Percentiles rank a stretch among this genome's conserved stretches.
Evolutionary conservation across 768 basidiomycete species (phyloP).

Genomic region (Serendipita sp.): DNA sequence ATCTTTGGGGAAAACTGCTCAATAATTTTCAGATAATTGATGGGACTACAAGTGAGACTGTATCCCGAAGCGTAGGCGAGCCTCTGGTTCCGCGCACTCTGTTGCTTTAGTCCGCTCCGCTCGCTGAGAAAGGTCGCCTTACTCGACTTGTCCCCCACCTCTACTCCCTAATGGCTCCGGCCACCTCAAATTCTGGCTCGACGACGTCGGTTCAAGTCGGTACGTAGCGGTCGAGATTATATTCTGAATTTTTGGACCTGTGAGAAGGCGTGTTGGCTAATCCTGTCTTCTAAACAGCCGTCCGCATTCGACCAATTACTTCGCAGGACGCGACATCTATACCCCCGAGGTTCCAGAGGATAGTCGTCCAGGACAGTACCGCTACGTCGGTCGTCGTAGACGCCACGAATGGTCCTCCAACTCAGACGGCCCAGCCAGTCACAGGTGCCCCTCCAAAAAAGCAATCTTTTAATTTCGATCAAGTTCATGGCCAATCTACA

Average conservation of each 20-base stretch:
- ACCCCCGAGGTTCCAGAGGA: slow-evolving; percentile 86
- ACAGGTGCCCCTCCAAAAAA: slow-evolving; percentile 46
- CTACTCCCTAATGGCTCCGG: background rate
- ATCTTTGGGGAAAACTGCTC: no score
- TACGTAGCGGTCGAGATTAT: slow-evolving; percentile 28
- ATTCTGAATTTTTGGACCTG: background rate
- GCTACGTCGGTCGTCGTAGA: slow-evolving; percentile 74
- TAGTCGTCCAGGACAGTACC: slow-evolving; percentile 66
- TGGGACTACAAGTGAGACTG: no score
- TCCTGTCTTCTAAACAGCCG: slow-evolving; percentile 30
- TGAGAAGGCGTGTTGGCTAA: slow-evolving; percentile 7
- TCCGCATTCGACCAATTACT: slow-evolving; percentile 82
- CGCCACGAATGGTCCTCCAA: slow-evolving; percentile 27
- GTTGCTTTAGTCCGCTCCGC: background rate
- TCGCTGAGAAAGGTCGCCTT: no score
- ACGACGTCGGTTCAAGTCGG: slow-evolving; percentile 91
- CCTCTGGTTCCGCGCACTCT: background rate
- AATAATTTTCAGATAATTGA: no score
- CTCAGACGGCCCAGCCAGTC: slow-evolving; percentile 27
- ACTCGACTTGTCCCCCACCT: background rate
- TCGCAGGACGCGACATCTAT: slow-evolving; percentile 71
- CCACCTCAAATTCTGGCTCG: background rate
- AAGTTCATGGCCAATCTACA: slow-evolving; percentile 75
- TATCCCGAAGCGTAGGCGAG: no score
- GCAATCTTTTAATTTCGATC: slow-evolving; percentile 83